Percentiles rank a stretch among this genome's conserved stretches.
These are phyloP conservation scores for Ogataea ganodermae DNA, from an alignment of 805 yeast species.

Conservation along the genomic window DNA sequence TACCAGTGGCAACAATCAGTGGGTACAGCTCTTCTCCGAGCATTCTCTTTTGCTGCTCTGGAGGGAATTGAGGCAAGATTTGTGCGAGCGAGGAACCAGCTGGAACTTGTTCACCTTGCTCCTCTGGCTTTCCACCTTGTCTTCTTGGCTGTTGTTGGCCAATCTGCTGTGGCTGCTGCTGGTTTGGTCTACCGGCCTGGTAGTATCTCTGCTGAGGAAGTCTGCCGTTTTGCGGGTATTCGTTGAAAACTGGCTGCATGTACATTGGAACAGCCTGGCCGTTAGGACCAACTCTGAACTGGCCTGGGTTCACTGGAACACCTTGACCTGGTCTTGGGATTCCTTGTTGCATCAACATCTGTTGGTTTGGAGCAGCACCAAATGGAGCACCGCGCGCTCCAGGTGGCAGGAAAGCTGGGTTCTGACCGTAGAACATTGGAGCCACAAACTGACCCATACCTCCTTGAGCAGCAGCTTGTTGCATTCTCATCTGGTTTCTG, in stretches of 20 bases:
- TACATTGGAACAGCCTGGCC: conserved; percentile 84
- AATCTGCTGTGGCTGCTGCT: conserved; percentile 22
- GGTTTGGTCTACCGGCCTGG: conserved; percentile 42
- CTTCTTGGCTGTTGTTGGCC: conserved; percentile 24
- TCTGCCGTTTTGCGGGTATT: conserved; percentile 63
- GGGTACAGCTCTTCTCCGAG: conserved; percentile 97
- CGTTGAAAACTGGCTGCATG: conserved; percentile 79
- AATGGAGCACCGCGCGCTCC: conserved; percentile 78
- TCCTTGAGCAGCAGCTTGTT: conserved; percentile 89
- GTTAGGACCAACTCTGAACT: conserved; percentile 73
- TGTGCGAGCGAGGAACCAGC: conserved; percentile 52
- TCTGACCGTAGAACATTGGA: conserved; percentile 85
- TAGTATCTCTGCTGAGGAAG: conserved; percentile 45
- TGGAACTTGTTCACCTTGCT: conserved; percentile 32
- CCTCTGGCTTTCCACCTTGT: conserved; percentile 30
- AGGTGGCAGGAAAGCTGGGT: conserved; percentile 72
- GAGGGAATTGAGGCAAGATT: conserved; percentile 64
- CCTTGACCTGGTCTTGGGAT: conserved; percentile 62
- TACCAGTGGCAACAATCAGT: conserved; percentile 82
- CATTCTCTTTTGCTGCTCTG: conserved; percentile 94
- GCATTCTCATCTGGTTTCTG: conserved; percentile 97
- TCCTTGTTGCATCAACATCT: conserved; percentile 68
- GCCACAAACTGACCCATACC: conserved; percentile 85
- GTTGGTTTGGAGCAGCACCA: conserved; percentile 78
- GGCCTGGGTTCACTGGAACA: conserved; percentile 55